Conservation (phyloP, 2,329 filamentous ascomycete genomes). For the Ophiostoma ips region DNA sequence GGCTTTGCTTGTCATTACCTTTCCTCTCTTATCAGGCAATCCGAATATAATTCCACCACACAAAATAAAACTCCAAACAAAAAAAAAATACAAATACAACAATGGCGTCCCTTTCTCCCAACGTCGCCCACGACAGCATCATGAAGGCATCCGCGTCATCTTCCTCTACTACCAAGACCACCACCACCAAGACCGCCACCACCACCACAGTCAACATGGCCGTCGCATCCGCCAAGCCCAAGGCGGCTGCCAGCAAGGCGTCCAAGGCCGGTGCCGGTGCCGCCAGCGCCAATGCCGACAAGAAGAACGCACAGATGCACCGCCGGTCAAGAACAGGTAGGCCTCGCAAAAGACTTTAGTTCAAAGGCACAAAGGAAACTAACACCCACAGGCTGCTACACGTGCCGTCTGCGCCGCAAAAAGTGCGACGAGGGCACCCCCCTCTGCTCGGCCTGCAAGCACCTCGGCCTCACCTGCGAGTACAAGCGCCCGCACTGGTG, state of each 20-base stretch:
- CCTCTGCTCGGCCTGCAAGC: constrained; percentile 51
- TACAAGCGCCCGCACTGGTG: constrained; percentile 97
- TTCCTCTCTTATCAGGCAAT: constrained; percentile 9
- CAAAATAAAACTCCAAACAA: constrained; percentile 17
- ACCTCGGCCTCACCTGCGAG: constrained; percentile 76
- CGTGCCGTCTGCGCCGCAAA: constrained; percentile 51
- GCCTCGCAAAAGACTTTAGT: constrained; percentile 31
- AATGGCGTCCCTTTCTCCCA: constrained; percentile 56
- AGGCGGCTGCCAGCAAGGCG: constrained; percentile 31
- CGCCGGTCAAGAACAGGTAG: constrained; percentile 91
- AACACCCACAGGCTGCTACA: constrained; percentile 45
- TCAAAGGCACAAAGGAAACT: constrained; percentile 1
- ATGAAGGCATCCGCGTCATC: constrained; percentile 18
- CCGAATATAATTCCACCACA: constrained; percentile 15
- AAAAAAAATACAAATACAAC: constrained; percentile 17
- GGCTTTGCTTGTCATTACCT: constrained; percentile 16
- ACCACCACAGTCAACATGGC: constrained; percentile 43
- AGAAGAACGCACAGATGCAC: constrained; percentile 69
- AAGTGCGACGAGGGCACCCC: constrained; percentile 55
- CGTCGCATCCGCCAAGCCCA: constrained; percentile 43
- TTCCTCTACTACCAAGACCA: constrained; percentile 10
- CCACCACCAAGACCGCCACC: constrained; percentile 8
- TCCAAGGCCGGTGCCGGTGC: constrained; percentile 26
- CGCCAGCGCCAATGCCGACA: constrained; percentile 34
- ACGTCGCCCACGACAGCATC: constrained; percentile 28